Evolutionary conservation across 2,329 filamentous ascomycete genomes (phyloP).

Genomic region (Cytospora schulzeri): DNA sequence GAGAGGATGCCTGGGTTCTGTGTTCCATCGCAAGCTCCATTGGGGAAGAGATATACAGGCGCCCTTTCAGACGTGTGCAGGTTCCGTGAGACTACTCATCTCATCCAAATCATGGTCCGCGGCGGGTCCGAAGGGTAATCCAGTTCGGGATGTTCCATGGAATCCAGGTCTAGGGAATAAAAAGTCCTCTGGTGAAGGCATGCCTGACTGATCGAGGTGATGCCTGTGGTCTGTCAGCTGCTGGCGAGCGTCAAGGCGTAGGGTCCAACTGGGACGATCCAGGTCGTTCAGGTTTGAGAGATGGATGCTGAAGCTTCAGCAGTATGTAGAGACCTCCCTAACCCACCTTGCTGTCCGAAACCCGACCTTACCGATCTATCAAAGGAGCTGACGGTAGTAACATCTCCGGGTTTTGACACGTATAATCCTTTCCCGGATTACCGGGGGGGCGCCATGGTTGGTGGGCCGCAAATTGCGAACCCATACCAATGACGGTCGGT

Average conservation of each 20-base stretch:
- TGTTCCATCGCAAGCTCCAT: constrained; percentile 16
- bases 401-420: constrained; percentile 32
- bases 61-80: background rate
- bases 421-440: constrained; percentile 31
- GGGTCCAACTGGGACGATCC: constrained; percentile 4
- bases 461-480: constrained; percentile 4
- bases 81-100: constrained; percentile 20
- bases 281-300: background rate
- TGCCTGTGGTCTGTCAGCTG: constrained; percentile 19
- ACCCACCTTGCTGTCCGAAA: constrained; percentile 59
- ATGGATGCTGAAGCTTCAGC: constrained; percentile 41
- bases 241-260: constrained; percentile 6
- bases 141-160: background rate
- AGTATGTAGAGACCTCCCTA: constrained; percentile 55
- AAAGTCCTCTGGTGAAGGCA: background rate
- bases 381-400: constrained; percentile 32
- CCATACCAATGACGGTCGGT: constrained; percentile 33
- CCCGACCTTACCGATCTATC: constrained; percentile 40
- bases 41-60: background rate
- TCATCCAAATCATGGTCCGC: constrained; percentile 11
- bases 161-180: background rate
- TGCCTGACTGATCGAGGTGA: constrained; percentile 1
- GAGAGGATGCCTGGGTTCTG: constrained; percentile 9
- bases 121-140: background rate
- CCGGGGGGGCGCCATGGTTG: constrained; percentile 2